Evolutionary conservation across 345 rosid genomes (phyloP).

Genomic region (Salix udensis): DNA sequence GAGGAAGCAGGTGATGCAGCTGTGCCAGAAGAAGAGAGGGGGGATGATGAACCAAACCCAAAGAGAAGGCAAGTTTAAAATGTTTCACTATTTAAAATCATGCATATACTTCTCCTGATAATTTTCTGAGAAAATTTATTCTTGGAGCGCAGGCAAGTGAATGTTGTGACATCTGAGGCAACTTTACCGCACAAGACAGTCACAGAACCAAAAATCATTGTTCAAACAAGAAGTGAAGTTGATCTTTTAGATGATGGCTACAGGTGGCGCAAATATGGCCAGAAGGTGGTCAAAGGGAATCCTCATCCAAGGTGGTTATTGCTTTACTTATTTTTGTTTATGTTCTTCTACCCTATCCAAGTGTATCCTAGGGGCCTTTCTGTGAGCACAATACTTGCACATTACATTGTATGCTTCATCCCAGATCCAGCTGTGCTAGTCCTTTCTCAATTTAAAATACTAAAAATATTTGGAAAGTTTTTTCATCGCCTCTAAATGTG

Average conservation of each 20-base stretch:
- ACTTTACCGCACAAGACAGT: slow-evolving; percentile 65
- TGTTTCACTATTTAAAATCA: neutral
- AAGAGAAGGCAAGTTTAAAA: slow-evolving; percentile 59
- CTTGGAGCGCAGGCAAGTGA: slow-evolving; percentile 45
- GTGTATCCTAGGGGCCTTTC: neutral
- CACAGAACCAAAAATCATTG: slow-evolving; percentile 78
- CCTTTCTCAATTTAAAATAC: neutral
- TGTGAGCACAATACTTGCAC: neutral
- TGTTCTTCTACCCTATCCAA: slow-evolving; percentile 6
- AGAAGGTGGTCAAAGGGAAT: slow-evolving; percentile 97
- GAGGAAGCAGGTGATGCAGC: slow-evolving; percentile 48
- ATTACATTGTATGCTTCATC: neutral
- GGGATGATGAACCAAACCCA: slow-evolving; percentile 55
- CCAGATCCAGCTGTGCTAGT: neutral
- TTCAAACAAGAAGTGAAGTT: slow-evolving; percentile 97
- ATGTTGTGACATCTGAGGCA: slow-evolving; percentile 33
- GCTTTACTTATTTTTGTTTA: slow-evolving; percentile 12
- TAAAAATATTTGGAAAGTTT: neutral
- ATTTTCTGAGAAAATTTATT: slow-evolving; percentile 1
- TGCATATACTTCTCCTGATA: neutral
- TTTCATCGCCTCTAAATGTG: neutral
- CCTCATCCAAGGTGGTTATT: slow-evolving; percentile 75
- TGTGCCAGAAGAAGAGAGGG: slow-evolving; percentile 37
- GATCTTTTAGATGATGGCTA: slow-evolving; percentile 98
- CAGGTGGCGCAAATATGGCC: slow-evolving; percentile 98